Conservation (phyloP, 2,329 filamentous ascomycete species). For the Epichloe sylvatica region DNA sequence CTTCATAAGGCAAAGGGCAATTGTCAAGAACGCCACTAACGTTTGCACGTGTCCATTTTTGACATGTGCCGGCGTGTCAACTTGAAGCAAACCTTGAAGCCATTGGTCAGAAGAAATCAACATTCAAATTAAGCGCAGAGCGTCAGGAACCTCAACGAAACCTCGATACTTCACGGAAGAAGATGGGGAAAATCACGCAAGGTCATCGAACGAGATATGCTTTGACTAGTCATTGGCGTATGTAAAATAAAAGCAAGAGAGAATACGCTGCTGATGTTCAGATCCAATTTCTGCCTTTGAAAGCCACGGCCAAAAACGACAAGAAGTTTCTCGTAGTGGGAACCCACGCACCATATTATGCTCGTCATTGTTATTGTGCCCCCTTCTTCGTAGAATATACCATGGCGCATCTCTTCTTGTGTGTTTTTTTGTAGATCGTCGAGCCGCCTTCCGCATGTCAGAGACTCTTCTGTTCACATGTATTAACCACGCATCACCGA, state of each 20-base stretch:
- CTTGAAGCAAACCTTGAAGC: not conserved
- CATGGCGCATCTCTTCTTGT: conserved; percentile 4
- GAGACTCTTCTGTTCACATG: not conserved
- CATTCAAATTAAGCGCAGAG: not conserved
- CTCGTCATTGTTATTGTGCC: conserved; percentile 20
- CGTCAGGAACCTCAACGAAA: not conserved
- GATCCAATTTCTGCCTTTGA: conserved; percentile 16
- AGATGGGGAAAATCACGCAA: not conserved
- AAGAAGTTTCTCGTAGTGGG: conserved; percentile 13
- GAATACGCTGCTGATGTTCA: conserved; percentile 12
- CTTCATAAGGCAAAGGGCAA: not conserved
- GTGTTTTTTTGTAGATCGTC: not conserved
- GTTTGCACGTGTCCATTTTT: not conserved
- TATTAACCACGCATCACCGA: conserved; percentile 1
- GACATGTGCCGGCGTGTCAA: not conserved
- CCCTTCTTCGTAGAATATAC: conserved; percentile 5
- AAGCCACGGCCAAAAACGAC: conserved; percentile 15
- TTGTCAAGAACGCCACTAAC: not conserved
- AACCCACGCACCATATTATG: conserved; percentile 20
- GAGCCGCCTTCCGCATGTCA: not conserved
- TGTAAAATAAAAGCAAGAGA: conserved; percentile 3
- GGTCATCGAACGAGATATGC: not conserved
- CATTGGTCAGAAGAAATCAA: not conserved
- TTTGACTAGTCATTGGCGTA: conserved; percentile 3
- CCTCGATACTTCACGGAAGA: not conserved